Conservation (phyloP, 163 green algal species). For the Prototheca wickerhamii region DNA sequence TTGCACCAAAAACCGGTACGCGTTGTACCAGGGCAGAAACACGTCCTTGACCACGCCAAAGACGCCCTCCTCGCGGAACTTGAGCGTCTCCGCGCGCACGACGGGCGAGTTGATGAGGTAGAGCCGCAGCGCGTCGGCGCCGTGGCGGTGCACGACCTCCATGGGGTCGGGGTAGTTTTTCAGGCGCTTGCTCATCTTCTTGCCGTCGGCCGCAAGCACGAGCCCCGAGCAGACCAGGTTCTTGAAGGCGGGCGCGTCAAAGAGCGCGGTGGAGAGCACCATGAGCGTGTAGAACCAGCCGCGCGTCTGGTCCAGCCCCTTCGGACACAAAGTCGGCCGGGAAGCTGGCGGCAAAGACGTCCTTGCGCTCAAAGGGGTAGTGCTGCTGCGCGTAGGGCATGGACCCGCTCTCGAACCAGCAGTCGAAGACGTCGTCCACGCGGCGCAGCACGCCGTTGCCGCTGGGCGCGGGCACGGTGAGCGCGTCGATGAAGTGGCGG, state of each 20-base stretch:
- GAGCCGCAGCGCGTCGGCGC: constrained; percentile 90
- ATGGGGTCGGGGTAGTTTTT: constrained; percentile 97
- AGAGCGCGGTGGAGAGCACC: constrained; percentile 96
- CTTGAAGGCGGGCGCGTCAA: constrained; percentile 97
- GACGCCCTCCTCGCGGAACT: constrained; percentile 92
- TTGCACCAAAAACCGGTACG: constrained; percentile 84
- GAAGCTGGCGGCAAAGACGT: constrained; percentile 91
- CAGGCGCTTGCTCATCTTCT: constrained; percentile 99
- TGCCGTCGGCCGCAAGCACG: constrained; percentile 93
- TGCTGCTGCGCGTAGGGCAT: constrained; percentile 95
- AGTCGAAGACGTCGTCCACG: constrained; percentile 98
- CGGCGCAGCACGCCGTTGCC: constrained; percentile 64
- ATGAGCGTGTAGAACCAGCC: constrained; percentile 99
- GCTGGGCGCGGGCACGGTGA: constrained; percentile 80
- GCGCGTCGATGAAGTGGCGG: constrained; percentile 95
- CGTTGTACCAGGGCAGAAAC: constrained; percentile 99
- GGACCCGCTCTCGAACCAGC: constrained; percentile 91
- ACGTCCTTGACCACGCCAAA: constrained; percentile 92
- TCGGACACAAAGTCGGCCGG: constrained; percentile 97
- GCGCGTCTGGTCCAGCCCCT: constrained; percentile 93
- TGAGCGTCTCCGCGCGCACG: constrained; percentile 68
- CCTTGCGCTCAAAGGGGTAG: constrained; percentile 99
- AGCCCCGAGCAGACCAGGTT: constrained; percentile 98
- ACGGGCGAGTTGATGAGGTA: constrained; percentile 98
- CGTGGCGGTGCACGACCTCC: constrained; percentile 84